Evolutionary conservation across 2,329 filamentous ascomycete genomes (phyloP).

Genomic region (Ceratocystis colombiana): DNA sequence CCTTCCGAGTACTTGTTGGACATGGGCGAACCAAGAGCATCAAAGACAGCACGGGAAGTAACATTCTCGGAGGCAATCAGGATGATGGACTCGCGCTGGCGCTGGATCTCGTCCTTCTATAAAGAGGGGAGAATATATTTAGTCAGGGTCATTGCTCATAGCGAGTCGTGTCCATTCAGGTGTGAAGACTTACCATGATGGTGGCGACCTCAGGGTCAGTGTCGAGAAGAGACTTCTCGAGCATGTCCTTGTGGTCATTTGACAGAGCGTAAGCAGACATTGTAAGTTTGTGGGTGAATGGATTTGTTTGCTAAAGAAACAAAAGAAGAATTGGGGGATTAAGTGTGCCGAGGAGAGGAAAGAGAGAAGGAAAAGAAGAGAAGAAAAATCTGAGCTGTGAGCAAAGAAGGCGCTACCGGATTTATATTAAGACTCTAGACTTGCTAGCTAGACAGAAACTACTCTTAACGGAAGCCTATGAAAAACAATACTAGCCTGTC

Average conservation of each 20-base stretch:
- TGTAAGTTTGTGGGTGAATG: conserved; percentile 27
- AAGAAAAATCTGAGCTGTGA: conserved; percentile 8
- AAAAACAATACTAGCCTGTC: conserved; percentile 8
- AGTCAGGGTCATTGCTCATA: conserved; percentile 31
- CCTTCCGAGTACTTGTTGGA: conserved; percentile 99
- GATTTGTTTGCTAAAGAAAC: conserved; percentile 8
- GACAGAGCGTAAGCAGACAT: conserved; percentile 45
- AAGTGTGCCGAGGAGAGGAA: conserved; percentile 1
- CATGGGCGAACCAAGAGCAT: conserved; percentile 89
- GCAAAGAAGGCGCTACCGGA: conserved; percentile 16
- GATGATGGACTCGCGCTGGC: conserved; percentile 96
- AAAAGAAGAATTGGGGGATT: neutral
- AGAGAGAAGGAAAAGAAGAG: conserved; percentile 2
- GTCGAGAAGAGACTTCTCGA: conserved; percentile 88
- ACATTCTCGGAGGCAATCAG: conserved; percentile 99
- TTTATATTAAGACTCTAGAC: conserved; percentile 13
- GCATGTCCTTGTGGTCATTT: conserved; percentile 58
- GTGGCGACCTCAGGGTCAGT: conserved; percentile 87
- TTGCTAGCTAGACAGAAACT: neutral
- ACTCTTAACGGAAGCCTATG: conserved; percentile 11
- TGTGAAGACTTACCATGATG: conserved; percentile 67
- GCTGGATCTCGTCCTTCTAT: conserved; percentile 84
- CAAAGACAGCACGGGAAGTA: conserved; percentile 94
- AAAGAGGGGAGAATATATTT: conserved; percentile 23
- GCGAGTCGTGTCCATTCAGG: neutral